A percentile compares a stretch with the other conserved stretches of the same genome.
Conservation (phyloP, 257 asterid species). For the Solanum neorickii region DNA sequence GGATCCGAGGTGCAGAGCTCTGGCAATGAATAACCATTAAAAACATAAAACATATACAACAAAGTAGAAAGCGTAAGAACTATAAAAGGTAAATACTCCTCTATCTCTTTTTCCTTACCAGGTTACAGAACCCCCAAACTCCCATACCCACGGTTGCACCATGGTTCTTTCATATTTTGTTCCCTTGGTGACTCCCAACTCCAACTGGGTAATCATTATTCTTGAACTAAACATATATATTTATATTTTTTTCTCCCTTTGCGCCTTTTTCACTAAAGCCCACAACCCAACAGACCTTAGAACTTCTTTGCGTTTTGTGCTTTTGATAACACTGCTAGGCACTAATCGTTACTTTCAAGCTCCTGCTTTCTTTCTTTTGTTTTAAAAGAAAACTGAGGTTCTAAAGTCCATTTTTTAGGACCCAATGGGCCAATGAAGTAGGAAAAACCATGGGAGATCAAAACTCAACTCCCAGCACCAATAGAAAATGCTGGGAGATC, state of each 20-base stretch:
- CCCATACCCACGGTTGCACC: not conserved
- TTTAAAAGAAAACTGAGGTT: not conserved
- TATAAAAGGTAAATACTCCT: not conserved
- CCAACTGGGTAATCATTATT: not conserved
- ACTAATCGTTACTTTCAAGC: not conserved
- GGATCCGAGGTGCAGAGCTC: not conserved
- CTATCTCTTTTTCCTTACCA: not conserved
- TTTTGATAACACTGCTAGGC: not conserved
- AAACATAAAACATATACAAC: not conserved
- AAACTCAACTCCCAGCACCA: not conserved
- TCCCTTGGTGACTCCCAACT: not conserved
- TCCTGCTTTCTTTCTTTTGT: not conserved
- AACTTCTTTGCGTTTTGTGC: not conserved
- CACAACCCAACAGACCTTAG: not conserved
- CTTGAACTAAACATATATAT: not conserved
- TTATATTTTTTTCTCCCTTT: not conserved
- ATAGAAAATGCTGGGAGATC: not conserved
- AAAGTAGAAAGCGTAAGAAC: not conserved
- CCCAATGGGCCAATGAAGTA: not conserved
- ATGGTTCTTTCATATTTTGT: not conserved
- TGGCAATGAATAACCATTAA: not conserved
- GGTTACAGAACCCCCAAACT: not conserved
- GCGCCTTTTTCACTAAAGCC: not conserved
- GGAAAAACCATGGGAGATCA: not conserved
- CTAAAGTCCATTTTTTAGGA: not conserved